phyloP scores from a whole-genome alignment of 164 flowering plant species.

The Santalum album region DNA sequence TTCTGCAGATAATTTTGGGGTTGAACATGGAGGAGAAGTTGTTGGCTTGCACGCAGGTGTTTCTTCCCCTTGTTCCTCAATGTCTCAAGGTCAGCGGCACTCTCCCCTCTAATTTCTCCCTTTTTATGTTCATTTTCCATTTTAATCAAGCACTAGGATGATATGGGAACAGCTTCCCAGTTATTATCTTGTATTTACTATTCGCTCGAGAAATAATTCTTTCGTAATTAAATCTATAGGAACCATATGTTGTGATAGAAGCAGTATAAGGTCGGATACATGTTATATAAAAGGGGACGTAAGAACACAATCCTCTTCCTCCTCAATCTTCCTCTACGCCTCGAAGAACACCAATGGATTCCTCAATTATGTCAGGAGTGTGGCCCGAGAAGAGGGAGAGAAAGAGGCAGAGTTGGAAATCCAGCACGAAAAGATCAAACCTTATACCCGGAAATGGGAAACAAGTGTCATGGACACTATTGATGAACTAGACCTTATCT shows the following conservation, averaged over 20 bases:
- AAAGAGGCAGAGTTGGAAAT: conserved; percentile 17
- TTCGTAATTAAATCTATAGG: conserved; percentile 21
- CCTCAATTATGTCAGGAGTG: neutral
- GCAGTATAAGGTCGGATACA: conserved; percentile 49
- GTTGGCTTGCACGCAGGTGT: conserved; percentile 13
- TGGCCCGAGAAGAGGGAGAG: conserved; percentile 3
- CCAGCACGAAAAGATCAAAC: conserved; percentile 61
- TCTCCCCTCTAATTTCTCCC: neutral
- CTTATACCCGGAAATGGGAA: conserved; percentile 96
- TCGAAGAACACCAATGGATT: conserved; percentile 13
- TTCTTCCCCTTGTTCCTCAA: conserved; percentile 35
- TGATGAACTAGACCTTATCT: conserved; percentile 48
- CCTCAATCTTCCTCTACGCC: conserved; percentile 53
- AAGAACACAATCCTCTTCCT: conserved; percentile 59
- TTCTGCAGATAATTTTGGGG: conserved; percentile 43
- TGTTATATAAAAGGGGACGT: conserved; percentile 89
- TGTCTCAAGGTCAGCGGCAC: conserved; percentile 46
- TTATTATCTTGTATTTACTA: no score
- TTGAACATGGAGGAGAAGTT: conserved; percentile 17
- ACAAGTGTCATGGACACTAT: conserved; percentile 59
- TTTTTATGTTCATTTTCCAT: neutral
- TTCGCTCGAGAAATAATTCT: no score
- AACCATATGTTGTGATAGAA: conserved; percentile 77
- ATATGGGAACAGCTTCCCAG: no score
- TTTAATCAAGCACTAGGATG: no score